Evolutionary conservation across 2,329 filamentous ascomycete genomes (phyloP), one percentile per base, ranked within the genome.

Genomic region (Neonectria ditissima): DNA sequence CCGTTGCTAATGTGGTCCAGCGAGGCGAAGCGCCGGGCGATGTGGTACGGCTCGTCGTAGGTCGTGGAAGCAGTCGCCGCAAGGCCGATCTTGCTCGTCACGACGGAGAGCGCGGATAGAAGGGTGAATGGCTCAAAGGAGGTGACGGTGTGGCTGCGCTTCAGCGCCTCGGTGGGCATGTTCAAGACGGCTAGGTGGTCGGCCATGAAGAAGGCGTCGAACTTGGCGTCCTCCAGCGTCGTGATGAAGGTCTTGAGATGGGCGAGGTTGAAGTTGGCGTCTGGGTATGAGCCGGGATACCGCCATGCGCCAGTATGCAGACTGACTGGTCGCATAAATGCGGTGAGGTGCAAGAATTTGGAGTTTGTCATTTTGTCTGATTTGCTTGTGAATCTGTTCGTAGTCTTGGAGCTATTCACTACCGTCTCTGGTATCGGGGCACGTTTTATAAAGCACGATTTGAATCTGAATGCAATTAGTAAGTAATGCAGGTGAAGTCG

Each of bases 311-410:
- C 84, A 2, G 83, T 85, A 65, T 88, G 85, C 10, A 87, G 75
- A 48, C 80, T 84, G 2, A 88, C 84, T 1, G 85, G 86, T 18
- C 86, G 82, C 85, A 88, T 87, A 63, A 87, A 88, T 1, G 85
- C 86, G 2, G 86, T 87, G 4, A 88, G 79, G 65, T 88, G 84
- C 6, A 87, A 74, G 64, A 83, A 69, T 43, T 78, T 80, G 11
- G 57, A 50, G 30, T 68, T 61, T 20, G 68, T 26, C 70, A 72
- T 71, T 6, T n/a, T 59, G 45, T 10, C 16, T 5, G 20, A 9
- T 13, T 34, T 6, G 20, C n/a, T 20, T 22, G 13, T 22, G 2
- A 22, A 18, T 18, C n/a, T 39, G 34, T 7, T 37, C 5, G 11
- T n/a, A 8, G 34, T 13, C 32, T 16, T 26, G 2, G 32, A 13